Evolutionary conservation across 2,329 filamentous ascomycete genomes (phyloP).

Genomic region (Microsporum ferrugineum): DNA sequence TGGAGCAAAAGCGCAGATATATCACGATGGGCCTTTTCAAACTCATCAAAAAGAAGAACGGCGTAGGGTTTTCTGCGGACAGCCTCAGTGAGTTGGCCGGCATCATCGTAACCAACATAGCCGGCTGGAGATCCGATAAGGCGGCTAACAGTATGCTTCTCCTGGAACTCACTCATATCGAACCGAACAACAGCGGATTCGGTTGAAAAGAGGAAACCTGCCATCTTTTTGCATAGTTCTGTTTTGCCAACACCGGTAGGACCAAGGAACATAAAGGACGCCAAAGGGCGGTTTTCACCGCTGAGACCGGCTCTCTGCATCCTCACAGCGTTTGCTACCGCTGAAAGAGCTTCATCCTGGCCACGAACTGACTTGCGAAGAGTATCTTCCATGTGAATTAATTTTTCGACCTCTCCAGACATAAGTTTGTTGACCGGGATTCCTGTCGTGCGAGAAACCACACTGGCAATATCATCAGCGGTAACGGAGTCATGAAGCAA

Average conservation of each 20-base stretch:
- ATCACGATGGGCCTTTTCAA: conserved; percentile 93
- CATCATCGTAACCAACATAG: conserved; percentile 94
- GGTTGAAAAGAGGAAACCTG: conserved; percentile 83
- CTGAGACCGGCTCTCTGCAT: conserved; percentile 87
- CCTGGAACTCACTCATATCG: conserved; percentile 96
- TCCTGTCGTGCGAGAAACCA: conserved; percentile 82
- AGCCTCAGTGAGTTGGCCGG: conserved; percentile 89
- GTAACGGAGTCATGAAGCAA: conserved; percentile 92
- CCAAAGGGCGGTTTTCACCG: conserved; percentile 80
- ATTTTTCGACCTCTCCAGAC: conserved; percentile 83
- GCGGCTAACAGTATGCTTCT: conserved; percentile 89
- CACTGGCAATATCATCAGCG: conserved; percentile 81
- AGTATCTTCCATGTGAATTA: conserved; percentile 90
- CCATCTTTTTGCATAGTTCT: conserved; percentile 92
- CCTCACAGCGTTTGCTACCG: conserved; percentile 83
- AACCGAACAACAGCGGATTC: conserved; percentile 85
- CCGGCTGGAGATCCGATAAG: conserved; percentile 88
- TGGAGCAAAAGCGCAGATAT: conserved; percentile 86
- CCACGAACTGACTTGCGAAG: conserved; percentile 74
- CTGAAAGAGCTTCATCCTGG: conserved; percentile 84
- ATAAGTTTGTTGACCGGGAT: conserved; percentile 90
- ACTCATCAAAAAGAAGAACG: conserved; percentile 90
- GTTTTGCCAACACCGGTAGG: conserved; percentile 97
- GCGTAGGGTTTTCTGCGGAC: conserved; percentile 92
- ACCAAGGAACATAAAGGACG: conserved; percentile 94